Evolutionary conservation across 345 rosid genomes (phyloP), one percentile per base, ranked within the genome.

Genomic region (Noccaea bulbosa): DNA sequence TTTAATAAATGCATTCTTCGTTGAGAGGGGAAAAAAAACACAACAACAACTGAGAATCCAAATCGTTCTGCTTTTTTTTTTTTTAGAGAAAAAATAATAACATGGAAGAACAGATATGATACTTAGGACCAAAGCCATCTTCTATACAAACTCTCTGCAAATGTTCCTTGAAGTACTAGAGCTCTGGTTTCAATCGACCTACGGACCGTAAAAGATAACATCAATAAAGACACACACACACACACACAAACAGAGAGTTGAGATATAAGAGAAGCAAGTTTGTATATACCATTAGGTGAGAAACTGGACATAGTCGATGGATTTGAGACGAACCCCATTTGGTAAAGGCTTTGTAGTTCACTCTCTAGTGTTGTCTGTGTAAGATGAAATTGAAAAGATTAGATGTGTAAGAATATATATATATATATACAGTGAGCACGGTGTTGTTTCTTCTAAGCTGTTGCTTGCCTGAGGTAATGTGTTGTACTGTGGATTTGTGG

Each of bases 171-270:
- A 75, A 45, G 41, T 65, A 40, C 82, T 78, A 87, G 32, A 82
- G 87, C 86, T 86, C 88, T n/a, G 89, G 78, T 80, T 89, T 92
- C 81, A 87, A 70, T 57, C 82, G 82, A 62, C 86, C 92, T 83
- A 44, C 7, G 27, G 20, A 65, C n/a, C n/a, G n/a, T n/a, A 32
- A 35, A 39, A 20, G 22, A 27, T 9, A 33, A 70, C 30, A 61
- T 58, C 11, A n/a, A 51, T 44, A 20, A 12, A 30, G 24, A 55
- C 61, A 12, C 46, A 12, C 15, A 43, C 30, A 27, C 1, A 27
- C 24, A 27, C 3, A 27, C 1, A 27, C 1, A 7, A 16, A 27
- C 44, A 37, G 30, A 44, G 57, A 49, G n/a, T 27, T 20, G 14
- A 38, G 57, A 49, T 11, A 35, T 20, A 11, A 38, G 35, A 66